Percentiles rank a stretch among this genome's conserved stretches.
Evolutionary conservation across 1,139 yeast genomes (phyloP).

Genomic region (Tardiomyces blankii): DNA sequence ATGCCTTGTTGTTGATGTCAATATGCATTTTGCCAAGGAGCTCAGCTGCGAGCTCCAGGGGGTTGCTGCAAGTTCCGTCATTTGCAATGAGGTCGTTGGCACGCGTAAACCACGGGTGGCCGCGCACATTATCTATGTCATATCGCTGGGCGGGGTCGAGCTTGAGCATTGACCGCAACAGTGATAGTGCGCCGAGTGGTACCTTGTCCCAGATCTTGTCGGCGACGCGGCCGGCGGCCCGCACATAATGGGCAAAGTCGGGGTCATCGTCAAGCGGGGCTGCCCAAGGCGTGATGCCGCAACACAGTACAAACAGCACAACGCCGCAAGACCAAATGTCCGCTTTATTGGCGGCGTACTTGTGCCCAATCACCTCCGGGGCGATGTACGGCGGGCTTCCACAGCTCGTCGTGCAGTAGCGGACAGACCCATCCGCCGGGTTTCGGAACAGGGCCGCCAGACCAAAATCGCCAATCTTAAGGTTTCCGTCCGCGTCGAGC

Average conservation of each 20-base stretch:
- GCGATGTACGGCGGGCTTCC: slow-evolving; percentile 58
- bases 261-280: slow-evolving; percentile 40
- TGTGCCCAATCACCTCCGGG: slow-evolving; percentile 44
- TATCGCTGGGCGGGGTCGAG: slow-evolving; percentile 35
- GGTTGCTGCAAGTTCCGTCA: slow-evolving; percentile 34
- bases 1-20: slow-evolving; percentile 7
- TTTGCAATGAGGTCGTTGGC: slow-evolving; percentile 31
- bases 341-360: slow-evolving; percentile 21
- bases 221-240: slow-evolving; percentile 32
- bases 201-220: slow-evolving; percentile 41
- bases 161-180: slow-evolving; percentile 41
- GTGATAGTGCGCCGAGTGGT: slow-evolving; percentile 35
- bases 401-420: slow-evolving; percentile 41
- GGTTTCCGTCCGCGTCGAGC: slow-evolving; percentile 52
- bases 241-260: slow-evolving; percentile 34
- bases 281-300: slow-evolving; percentile 62
- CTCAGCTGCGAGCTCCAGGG: slow-evolving; percentile 38
- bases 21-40: slow-evolving; percentile 32
- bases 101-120: slow-evolving; percentile 43
- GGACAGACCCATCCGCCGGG: slow-evolving; percentile 44
- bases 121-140: slow-evolving; percentile 29
- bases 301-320: slow-evolving; percentile 43
- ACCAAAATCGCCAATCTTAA: slow-evolving; percentile 61
- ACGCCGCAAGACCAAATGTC: slow-evolving; percentile 62
- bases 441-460: slow-evolving; percentile 46